Percentiles rank a stretch among this genome's conserved stretches.
These are phyloP conservation scores for Leishmania braziliensis DNA, from an alignment of 208 protist species.

Conservation along the genomic window DNA sequence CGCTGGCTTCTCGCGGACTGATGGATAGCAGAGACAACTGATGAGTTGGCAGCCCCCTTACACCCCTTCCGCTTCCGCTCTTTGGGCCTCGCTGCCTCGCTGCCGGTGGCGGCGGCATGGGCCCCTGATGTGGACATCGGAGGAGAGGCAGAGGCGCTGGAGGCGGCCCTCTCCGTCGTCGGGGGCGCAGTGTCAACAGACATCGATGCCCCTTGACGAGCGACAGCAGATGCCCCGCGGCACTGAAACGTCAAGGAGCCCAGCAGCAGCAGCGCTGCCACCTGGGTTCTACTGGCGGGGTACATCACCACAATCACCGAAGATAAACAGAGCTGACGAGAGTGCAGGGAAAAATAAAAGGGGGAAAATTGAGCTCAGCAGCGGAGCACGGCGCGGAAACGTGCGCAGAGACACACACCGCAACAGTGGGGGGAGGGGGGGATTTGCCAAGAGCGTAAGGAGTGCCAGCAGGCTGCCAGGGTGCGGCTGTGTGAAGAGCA, in stretches of 20 bases:
- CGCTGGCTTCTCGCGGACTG: background rate
- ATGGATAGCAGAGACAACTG: background rate
- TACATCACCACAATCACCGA: slow-evolving; percentile 5
- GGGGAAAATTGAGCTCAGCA: background rate
- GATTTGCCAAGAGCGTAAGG: background rate
- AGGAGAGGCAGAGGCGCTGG: slow-evolving; percentile 3
- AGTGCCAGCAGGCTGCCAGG: background rate
- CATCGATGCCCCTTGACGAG: background rate
- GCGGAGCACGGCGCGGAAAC: background rate
- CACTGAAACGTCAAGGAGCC: slow-evolving; percentile 14
- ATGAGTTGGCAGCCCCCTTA: background rate
- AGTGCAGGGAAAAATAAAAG: background rate
- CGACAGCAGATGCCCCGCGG: background rate
- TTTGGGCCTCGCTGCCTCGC: background rate
- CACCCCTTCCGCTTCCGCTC: background rate
- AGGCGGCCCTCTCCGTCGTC: background rate
- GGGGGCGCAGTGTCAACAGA: background rate
- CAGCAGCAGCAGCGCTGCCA: slow-evolving; percentile 8
- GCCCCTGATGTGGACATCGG: background rate
- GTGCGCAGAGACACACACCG: background rate
- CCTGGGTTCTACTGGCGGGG: background rate
- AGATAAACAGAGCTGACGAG: background rate
- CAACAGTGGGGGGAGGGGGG: no score
- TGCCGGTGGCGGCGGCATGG: background rate
- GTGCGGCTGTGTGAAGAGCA: background rate